phyloP scores from a whole-genome alignment of 2,329 filamentous ascomycete genomes.

The Penicillium sp. region DNA sequence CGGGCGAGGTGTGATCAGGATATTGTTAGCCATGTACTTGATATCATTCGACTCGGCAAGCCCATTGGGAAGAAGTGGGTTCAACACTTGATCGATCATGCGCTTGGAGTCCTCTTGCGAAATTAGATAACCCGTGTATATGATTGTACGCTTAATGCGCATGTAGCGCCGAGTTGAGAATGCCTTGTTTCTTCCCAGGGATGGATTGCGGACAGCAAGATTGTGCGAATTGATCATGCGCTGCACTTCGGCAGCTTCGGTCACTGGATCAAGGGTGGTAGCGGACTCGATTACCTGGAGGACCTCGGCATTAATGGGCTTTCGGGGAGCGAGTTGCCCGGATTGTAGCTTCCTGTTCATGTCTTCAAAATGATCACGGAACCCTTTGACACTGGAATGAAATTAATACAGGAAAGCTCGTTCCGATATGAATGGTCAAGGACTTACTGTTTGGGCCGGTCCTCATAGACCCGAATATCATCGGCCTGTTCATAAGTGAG shows the following conservation, averaged over 20 bases:
- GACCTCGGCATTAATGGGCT: slow-evolving; percentile 74
- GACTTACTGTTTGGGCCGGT: slow-evolving; percentile 59
- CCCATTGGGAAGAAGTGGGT: slow-evolving; percentile 62
- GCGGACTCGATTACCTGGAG: slow-evolving; percentile 79
- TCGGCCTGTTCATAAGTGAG: slow-evolving; percentile 80
- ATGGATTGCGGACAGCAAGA: slow-evolving; percentile 31
- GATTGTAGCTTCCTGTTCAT: slow-evolving; percentile 67
- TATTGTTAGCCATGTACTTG: slow-evolving; percentile 82
- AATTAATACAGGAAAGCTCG: background rate
- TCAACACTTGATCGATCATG: slow-evolving; percentile 62
- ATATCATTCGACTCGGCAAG: slow-evolving; percentile 67
- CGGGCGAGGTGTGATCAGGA: slow-evolving; percentile 81
- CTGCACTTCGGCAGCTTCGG: slow-evolving; percentile 81
- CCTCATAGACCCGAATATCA: slow-evolving; percentile 74
- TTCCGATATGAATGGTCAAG: background rate
- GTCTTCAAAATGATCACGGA: slow-evolving; percentile 78
- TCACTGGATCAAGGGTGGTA: slow-evolving; percentile 72
- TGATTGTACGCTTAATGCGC: slow-evolving; percentile 81
- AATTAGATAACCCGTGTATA: slow-evolving; percentile 92
- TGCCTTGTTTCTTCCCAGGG: slow-evolving; percentile 42
- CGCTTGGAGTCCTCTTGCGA: slow-evolving; percentile 68
- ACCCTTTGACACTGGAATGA: slow-evolving; percentile 65
- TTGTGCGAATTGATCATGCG: slow-evolving; percentile 90
- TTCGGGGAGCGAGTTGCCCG: slow-evolving; percentile 51
- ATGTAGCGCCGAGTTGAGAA: slow-evolving; percentile 33